phyloP scores from a whole-genome alignment of 345 rosid genomes.

The Eucalyptus pauciflora region DNA sequence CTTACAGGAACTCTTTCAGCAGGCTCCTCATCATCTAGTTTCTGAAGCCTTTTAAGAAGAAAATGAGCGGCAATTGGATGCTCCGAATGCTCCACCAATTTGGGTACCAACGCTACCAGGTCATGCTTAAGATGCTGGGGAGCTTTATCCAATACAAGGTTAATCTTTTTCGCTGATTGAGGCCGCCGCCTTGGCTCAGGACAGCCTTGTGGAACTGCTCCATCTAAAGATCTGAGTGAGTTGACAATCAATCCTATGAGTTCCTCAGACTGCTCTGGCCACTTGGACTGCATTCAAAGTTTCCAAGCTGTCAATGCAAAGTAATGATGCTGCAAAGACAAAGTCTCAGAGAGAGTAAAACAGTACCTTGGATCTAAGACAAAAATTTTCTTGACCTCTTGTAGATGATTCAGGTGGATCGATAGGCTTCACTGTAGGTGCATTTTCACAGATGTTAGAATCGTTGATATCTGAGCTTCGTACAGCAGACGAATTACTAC shows the following conservation, averaged over 20 bases:
- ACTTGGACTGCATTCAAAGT: conserved; percentile 61
- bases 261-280: conserved; percentile 99
- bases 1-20: conserved; percentile 75
- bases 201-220: conserved; percentile 91
- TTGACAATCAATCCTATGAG: conserved; percentile 91
- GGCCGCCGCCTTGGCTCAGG: conserved; percentile 95
- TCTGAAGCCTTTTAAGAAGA: conserved; percentile 80
- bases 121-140: conserved; percentile 88
- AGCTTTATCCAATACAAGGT: conserved; percentile 91
- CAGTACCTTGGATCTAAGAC: conserved; percentile 65
- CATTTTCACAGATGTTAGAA: conserved; percentile 30
- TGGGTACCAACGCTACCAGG: conserved; percentile 90
- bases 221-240: conserved; percentile 89
- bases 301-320: conserved; percentile 4
- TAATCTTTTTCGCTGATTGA: conserved; percentile 87
- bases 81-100: conserved; percentile 93
- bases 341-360: background rate
- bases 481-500: conserved; percentile 48
- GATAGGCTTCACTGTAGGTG: conserved; percentile 46
- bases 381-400: conserved; percentile 47
- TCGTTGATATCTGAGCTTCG: conserved; percentile 61
- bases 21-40: conserved; percentile 90
- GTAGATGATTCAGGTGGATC: conserved; percentile 55
- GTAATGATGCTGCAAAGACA: background rate
- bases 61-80: conserved; percentile 86